Conservation (phyloP, 768 basidiomycete species). For the Mycena venus region DNA sequence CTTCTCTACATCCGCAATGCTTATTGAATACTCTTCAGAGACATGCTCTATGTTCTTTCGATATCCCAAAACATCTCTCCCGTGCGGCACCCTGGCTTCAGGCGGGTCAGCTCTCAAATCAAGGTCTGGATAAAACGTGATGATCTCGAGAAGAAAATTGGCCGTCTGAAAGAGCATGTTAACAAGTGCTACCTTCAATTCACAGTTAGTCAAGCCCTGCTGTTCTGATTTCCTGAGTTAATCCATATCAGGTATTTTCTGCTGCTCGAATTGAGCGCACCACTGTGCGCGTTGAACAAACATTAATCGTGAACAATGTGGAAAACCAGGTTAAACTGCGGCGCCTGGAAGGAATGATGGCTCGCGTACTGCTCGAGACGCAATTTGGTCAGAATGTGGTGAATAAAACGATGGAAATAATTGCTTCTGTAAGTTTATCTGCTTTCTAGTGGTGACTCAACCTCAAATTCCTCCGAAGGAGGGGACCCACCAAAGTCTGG, state of each 20-base stretch:
- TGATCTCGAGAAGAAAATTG: conserved; percentile 17
- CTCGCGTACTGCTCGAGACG: conserved; percentile 3
- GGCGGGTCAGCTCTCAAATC: background rate
- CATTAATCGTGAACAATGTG: background rate
- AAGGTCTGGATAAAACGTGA: conserved; percentile 24
- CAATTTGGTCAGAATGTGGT: conserved; percentile 11
- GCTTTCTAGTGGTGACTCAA: background rate
- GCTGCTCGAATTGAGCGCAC: background rate
- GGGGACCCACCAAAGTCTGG: background rate
- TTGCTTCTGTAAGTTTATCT: background rate
- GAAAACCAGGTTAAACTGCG: conserved; percentile 19
- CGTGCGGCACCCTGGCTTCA: background rate
- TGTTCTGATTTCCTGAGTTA: background rate
- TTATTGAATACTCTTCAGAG: background rate
- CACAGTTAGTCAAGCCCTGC: background rate
- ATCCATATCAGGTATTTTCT: background rate
- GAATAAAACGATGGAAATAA: conserved; percentile 9
- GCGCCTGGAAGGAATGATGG: conserved; percentile 20
- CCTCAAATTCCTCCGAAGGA: conserved; percentile 1
- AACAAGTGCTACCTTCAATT: conserved; percentile 23
- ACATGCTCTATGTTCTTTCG: conserved; percentile 13
- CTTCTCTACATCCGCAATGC: too few relatives aligned
- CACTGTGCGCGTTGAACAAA: conserved; percentile 14
- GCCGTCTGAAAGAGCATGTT: conserved; percentile 14
- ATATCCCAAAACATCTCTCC: background rate